Base-by-base conservation (phyloP, 306 rosid genomes). In the Prunus dulcis region DNA sequence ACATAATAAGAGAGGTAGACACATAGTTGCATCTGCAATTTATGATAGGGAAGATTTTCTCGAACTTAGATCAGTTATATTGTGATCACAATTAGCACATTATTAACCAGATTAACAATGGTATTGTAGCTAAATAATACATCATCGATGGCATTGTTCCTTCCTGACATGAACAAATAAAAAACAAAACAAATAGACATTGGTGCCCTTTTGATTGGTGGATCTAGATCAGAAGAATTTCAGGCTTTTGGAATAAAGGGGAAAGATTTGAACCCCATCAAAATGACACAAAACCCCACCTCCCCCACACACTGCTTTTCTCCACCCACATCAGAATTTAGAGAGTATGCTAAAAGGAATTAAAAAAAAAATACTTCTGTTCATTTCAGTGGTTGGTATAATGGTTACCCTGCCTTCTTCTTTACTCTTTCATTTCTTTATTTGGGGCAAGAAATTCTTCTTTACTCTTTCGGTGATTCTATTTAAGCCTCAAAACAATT, bases 161-260 rank as follows among this genome's bases (percentile, higher is more conserved):
- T 72, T 28, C 67, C 67, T 15, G 76, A 71, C 49, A 63, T 30
- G 19, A 11, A 58, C 78, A 75, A 72, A 38, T 7, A 7, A 38
- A 6, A 38, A 38, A 38, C 9, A 38, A 50, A 56, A 43, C 64
- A 55, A 69, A 72, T 70, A 7, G 67, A 0, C 45, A 63, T 56
- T 9, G 61, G 9, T 74, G 65, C 11, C n/a, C n/a, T 81, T 61
- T 58, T 62, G 51, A 83, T 88, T 75, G 82, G 91, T 81, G 81
- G 96, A 92, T 88, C 93, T 86, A 79, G 85, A 92, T 88, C 93
- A 81, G 79, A 68, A 57, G 76, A 53, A 78, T 81, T 72, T 63
- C 49, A 3, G 45, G n/a, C 62, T 46, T 76, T 83, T 47, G 79
- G 80, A 64, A 79, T 74, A 73, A 77, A 74, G 79, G 46, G 18